Percentiles rank a stretch among this genome's conserved stretches.
Conservation (phyloP, 495 filamentous ascomycete species). For the Talaromyces stipitatus region DNA sequence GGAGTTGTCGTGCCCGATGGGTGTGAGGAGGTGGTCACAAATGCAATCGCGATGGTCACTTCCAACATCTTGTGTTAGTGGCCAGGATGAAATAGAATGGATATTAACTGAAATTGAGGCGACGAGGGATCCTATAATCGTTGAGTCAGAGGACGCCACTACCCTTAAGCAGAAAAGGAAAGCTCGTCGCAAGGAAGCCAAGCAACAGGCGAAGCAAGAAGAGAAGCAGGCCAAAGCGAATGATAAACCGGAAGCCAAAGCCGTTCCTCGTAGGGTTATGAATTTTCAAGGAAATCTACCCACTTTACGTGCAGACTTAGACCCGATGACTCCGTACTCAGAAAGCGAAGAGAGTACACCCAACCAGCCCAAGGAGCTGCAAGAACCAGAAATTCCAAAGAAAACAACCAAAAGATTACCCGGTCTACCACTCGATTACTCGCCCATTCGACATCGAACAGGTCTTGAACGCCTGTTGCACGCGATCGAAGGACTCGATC, state of each 20-base stretch:
- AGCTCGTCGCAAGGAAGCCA: background rate
- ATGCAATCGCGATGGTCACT: slow-evolving; percentile 38
- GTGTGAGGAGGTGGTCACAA: slow-evolving; percentile 37
- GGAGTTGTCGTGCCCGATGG: slow-evolving; percentile 48
- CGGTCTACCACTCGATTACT: slow-evolving; percentile 45
- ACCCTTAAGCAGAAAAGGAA: background rate
- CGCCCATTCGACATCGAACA: slow-evolving; percentile 50
- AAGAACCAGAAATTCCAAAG: background rate
- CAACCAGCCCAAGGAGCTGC: background rate
- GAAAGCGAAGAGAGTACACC: background rate
- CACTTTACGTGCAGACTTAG: background rate
- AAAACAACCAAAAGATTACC: background rate
- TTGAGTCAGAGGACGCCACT: background rate
- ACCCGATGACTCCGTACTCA: background rate
- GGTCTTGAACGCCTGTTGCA: slow-evolving; percentile 51
- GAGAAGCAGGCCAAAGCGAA: background rate
- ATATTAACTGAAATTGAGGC: background rate
- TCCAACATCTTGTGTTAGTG: slow-evolving; percentile 25
- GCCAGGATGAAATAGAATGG: slow-evolving; percentile 24
- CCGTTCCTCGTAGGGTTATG: background rate
- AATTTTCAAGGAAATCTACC: slow-evolving; percentile 8
- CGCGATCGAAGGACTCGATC: slow-evolving; percentile 39
- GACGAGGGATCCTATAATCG: background rate
- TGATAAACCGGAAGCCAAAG: background rate
- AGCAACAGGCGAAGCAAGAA: background rate